These are phyloP conservation scores for Aspergillus vadensis DNA, from an alignment of 2,329 filamentous ascomycete species.

Conservation along the genomic window DNA sequence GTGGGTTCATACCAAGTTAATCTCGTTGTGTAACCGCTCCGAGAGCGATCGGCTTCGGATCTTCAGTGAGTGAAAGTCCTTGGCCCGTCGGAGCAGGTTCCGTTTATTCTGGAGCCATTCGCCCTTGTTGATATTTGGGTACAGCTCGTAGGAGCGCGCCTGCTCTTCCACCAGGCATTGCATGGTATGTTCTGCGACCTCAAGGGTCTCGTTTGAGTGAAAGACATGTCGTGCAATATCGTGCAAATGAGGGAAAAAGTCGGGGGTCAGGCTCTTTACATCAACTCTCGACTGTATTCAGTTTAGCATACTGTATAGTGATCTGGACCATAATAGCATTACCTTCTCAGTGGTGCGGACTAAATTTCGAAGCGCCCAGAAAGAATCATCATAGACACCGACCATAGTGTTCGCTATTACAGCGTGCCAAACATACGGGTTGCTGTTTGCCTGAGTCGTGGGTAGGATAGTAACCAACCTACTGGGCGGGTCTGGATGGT, in stretches of 20 bases:
- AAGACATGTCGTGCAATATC: conserved; percentile 37
- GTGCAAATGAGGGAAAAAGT: conserved; percentile 34
- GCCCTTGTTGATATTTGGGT: conserved; percentile 3
- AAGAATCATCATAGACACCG: conserved; percentile 27
- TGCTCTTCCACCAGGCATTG: conserved; percentile 26
- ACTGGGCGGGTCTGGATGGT: neutral
- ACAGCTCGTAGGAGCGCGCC: conserved; percentile 14
- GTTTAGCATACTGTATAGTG: neutral
- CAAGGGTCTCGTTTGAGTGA: conserved; percentile 36
- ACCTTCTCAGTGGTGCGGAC: conserved; percentile 37
- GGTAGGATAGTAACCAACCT: neutral
- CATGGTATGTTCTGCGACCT: conserved; percentile 33
- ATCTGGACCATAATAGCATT: neutral
- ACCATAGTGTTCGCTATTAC: conserved; percentile 25
- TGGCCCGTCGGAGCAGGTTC: conserved; percentile 22
- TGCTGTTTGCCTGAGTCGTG: neutral
- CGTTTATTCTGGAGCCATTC: conserved; percentile 12
- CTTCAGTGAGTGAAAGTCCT: conserved; percentile 31
- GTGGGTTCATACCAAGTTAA: conserved; percentile 28
- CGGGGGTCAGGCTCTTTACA: conserved; percentile 5
- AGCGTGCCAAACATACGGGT: conserved; percentile 30
- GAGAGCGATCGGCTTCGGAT: conserved; percentile 31
- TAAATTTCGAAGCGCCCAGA: conserved; percentile 35
- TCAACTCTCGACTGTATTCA: conserved; percentile 13
- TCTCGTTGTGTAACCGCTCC: conserved; percentile 37